Conservation (phyloP, 2,329 filamentous ascomycete genomes). For the Colletotrichum chrysophilum region DNA sequence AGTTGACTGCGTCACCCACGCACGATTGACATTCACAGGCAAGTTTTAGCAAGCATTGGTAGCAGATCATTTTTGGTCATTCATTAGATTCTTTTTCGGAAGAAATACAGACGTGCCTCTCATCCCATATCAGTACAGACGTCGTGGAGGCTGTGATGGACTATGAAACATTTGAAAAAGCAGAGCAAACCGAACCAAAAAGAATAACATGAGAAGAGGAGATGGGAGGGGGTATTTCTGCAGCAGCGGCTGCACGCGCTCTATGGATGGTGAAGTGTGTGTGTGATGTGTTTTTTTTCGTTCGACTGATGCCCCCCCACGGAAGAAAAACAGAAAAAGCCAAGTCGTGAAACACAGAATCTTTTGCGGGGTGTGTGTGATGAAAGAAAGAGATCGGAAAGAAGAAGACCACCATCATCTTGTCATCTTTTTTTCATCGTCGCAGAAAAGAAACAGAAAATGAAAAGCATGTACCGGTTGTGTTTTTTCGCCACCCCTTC, state of each 20-base stretch:
- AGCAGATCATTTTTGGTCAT: background rate
- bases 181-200: background rate
- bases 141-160: background rate
- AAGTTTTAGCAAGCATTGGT: background rate
- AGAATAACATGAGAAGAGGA: background rate
- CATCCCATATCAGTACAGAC: background rate
- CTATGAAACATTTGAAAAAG: background rate
- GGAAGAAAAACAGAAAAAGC: background rate
- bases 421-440: background rate
- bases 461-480: background rate
- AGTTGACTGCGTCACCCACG: background rate
- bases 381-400: background rate
- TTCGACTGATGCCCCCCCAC: background rate
- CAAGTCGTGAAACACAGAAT: background rate
- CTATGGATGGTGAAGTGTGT: background rate
- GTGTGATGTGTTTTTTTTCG: background rate
- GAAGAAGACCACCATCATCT: background rate
- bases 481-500: background rate
- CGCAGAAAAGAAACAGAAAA: background rate
- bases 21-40: background rate
- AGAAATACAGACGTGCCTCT: background rate
- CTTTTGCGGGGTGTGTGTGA: background rate
- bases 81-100: background rate
- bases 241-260: slow-evolving; percentile 11
- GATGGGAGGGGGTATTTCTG: slow-evolving; percentile 1